These are phyloP conservation scores for Tolypocladium tropicale DNA, from an alignment of 2,329 filamentous ascomycete species.

Conservation along the genomic window DNA sequence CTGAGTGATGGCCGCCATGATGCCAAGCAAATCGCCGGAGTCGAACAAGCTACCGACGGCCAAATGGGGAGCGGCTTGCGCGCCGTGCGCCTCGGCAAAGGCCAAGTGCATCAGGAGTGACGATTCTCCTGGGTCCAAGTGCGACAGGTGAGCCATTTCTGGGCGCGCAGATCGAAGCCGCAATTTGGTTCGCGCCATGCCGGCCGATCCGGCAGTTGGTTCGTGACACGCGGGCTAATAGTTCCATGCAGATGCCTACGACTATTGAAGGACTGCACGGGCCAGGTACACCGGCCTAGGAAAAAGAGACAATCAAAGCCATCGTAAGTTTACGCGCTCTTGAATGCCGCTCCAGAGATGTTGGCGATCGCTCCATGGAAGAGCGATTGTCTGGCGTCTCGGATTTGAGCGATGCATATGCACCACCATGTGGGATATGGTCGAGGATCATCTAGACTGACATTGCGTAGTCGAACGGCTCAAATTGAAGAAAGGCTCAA, in stretches of 20 bases:
- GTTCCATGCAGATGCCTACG: constrained; percentile 30
- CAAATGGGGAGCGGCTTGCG: constrained; percentile 40
- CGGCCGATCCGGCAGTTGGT: background rate
- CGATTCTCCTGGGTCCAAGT: constrained; percentile 25
- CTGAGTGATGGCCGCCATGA: constrained; percentile 1
- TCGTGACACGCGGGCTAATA: background rate
- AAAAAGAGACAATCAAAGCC: constrained; percentile 41
- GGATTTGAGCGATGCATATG: background rate
- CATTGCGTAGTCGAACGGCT: constrained; percentile 29
- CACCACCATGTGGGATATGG: background rate
- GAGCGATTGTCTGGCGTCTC: background rate
- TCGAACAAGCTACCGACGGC: constrained; percentile 23
- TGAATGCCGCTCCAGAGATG: background rate
- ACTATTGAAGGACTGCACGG: constrained; percentile 35
- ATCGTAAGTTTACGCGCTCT: constrained; percentile 30
- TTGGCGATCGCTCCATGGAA: background rate
- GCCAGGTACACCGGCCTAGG: constrained; percentile 36
- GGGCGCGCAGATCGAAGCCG: background rate
- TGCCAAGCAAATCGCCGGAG: constrained; percentile 4
- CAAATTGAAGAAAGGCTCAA: constrained; percentile 40
- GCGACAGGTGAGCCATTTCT: constrained; percentile 28
- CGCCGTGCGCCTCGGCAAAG: constrained; percentile 37
- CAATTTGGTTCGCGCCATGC: background rate
- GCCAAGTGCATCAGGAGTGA: constrained; percentile 38
- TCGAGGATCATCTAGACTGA: background rate